Conservation (phyloP, 305 asterid species). For the Solanum hybrid region DNA sequence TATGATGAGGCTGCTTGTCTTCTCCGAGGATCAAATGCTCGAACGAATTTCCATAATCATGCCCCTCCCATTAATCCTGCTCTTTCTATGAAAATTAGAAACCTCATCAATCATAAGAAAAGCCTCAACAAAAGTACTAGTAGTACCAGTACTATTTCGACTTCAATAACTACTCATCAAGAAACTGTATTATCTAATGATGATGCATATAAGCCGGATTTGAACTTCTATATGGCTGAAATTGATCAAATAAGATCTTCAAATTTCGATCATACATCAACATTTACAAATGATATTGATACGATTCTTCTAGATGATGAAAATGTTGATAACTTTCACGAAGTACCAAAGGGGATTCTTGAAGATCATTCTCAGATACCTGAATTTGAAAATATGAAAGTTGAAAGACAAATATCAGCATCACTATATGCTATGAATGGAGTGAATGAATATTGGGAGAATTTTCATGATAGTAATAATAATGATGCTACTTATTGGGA, state of each 20-base stretch:
- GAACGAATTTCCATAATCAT: slow-evolving; percentile 55
- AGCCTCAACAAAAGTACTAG: slow-evolving; percentile 22
- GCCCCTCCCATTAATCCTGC: slow-evolving; percentile 52
- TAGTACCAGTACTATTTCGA: not conserved
- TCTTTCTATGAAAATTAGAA: slow-evolving; percentile 57
- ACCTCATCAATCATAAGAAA: slow-evolving; percentile 59
- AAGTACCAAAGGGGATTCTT: slow-evolving; percentile 8
- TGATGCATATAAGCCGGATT: slow-evolving; percentile 53
- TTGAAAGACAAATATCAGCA: slow-evolving; percentile 70
- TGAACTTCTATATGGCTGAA: slow-evolving; percentile 35
- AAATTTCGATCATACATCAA: slow-evolving; percentile 5
- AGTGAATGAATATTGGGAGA: slow-evolving; percentile 55
- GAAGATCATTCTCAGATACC: slow-evolving; percentile 16
- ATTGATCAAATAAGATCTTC: slow-evolving; percentile 17
- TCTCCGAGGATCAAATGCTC: slow-evolving; percentile 63
- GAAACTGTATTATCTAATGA: slow-evolving; percentile 14
- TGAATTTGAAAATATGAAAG: slow-evolving; percentile 51
- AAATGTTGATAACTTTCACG: slow-evolving; percentile 2
- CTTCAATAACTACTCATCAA: slow-evolving; percentile 1
- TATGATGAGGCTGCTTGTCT: slow-evolving; percentile 84
- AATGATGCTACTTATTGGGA: slow-evolving; percentile 56
- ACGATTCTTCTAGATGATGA: slow-evolving; percentile 15
- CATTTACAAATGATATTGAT: slow-evolving; percentile 18
- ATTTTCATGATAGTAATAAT: slow-evolving; percentile 21
- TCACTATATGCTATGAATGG: slow-evolving; percentile 77